These are phyloP conservation scores for Hypomontagnella monticulosa DNA, from an alignment of 495 filamentous ascomycete species.

Conservation along the genomic window DNA sequence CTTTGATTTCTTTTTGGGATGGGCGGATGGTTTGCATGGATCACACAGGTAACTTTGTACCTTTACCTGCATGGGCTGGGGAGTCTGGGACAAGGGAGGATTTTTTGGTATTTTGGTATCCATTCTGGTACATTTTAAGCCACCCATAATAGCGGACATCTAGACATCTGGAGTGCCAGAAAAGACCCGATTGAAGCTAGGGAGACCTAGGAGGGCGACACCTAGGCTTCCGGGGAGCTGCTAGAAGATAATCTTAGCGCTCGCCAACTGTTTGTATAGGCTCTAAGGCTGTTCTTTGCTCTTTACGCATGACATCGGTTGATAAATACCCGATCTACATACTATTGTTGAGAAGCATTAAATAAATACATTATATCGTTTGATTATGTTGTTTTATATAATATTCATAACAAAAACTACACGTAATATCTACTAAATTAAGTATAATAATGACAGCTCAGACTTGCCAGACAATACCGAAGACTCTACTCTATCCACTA, in stretches of 20 bases:
- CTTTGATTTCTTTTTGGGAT: slow-evolving; percentile 28
- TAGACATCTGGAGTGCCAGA: background rate
- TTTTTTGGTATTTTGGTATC: background rate
- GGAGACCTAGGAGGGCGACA: background rate
- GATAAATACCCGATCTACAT: too few relatives aligned
- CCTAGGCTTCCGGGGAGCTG: slow-evolving; percentile 17
- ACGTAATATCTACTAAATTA: too few relatives aligned
- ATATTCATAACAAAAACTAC: too few relatives aligned
- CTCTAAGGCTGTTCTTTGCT: too few relatives aligned
- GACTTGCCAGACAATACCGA: too few relatives aligned
- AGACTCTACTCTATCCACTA: background rate
- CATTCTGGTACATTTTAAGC: background rate
- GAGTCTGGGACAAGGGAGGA: background rate
- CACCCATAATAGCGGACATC: too few relatives aligned
- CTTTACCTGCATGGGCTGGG: background rate
- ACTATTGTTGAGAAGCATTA: too few relatives aligned
- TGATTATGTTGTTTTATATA: too few relatives aligned
- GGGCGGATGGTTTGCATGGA: slow-evolving; percentile 22
- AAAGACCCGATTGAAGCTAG: too few relatives aligned
- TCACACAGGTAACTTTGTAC: background rate
- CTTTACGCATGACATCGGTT: too few relatives aligned
- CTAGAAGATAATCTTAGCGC: slow-evolving; percentile 15
- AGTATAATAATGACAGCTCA: too few relatives aligned
- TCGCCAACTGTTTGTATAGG: slow-evolving; percentile 16
- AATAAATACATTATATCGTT: too few relatives aligned